Base-by-base conservation (phyloP, 495 filamentous ascomycete genomes). In the Aspergillus nidulans region DNA sequence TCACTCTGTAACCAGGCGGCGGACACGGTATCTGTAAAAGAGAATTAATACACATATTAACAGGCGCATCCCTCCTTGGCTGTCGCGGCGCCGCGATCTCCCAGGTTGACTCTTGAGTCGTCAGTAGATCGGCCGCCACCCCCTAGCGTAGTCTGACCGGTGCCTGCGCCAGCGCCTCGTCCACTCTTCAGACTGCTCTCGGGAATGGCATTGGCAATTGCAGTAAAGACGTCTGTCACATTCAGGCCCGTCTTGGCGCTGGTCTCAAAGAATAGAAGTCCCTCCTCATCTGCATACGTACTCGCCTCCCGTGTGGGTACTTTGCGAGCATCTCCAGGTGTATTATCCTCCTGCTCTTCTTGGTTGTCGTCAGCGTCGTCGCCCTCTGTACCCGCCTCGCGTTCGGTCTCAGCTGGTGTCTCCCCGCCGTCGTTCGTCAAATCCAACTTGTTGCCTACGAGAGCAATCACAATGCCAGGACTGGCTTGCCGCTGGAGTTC, bases 401-500 rank as follows among this genome's bases (percentile, higher is more conserved):
- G 42, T 16, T 66, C 73, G 1, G 39, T 55, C 23, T 64, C 68
- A 28, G 51, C 59, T 10, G 69, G 56, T 47, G 64, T 57, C 38
- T 61, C 73, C 20, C 61, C 64, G 18, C 69, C 71, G 55, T 84
- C 79, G 45, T 79, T 79, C 59, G 83, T 87, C 66, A 98, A 83
- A 77, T 98, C 94, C 55, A 94, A 78, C 76, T 98, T 98, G 81
- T 98, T 98, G 62, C 94, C 94, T 39, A 98, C 94, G 9, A 98
- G 81, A 28, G 94, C 91, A 63, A 98, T 97, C 44, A 97, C 95
- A 61, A 98, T 98, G 30, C 95, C 95, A 13, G 94, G 94, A 30
- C 85, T 91, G n/a, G 94, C 94, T 74, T 98, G 94, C 64, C 95
- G 85, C 70, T 98, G 94, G 26, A 98, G 79, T 74, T 98, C 94